phyloP scores from a whole-genome alignment of 768 basidiomycete species.

The Rhodotorula paludigena region DNA sequence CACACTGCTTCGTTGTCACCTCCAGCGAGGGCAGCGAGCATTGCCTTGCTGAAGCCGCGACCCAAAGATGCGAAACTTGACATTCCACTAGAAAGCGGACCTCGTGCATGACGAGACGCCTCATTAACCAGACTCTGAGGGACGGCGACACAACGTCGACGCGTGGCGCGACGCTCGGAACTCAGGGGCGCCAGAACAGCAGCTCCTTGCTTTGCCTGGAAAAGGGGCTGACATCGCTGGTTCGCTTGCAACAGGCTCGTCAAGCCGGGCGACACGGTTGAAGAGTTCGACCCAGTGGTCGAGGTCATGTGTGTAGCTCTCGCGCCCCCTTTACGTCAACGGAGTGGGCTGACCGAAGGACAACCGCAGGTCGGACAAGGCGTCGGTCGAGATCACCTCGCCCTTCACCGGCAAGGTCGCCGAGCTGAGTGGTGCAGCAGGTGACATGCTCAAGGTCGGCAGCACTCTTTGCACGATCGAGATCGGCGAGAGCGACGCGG shows the following conservation, averaged over 20 bases:
- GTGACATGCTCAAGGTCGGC: conserved; percentile 71
- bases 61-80: not conserved
- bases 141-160: too few species aligned
- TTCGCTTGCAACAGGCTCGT: conserved; percentile 56
- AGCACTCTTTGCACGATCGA: conserved; percentile 69
- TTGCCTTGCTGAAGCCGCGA: too few species aligned
- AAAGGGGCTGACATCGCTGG: not conserved
- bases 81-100: not conserved
- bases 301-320: conserved; percentile 55
- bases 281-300: conserved; percentile 63
- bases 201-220: too few species aligned
- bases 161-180: too few species aligned
- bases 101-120: not conserved
- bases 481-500: conserved; percentile 46
- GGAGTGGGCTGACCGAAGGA: not conserved
- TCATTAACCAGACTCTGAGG: not conserved
- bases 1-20: not conserved
- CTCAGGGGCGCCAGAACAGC: too few species aligned
- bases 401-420: conserved; percentile 73
- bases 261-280: conserved; percentile 54
- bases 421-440: conserved; percentile 69
- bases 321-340: not conserved
- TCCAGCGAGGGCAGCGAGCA: too few species aligned
- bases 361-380: conserved; percentile 70
- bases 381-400: conserved; percentile 82